These are phyloP conservation scores for Megacollybia marginata DNA, from an alignment of 768 basidiomycete species.

Conservation along the genomic window DNA sequence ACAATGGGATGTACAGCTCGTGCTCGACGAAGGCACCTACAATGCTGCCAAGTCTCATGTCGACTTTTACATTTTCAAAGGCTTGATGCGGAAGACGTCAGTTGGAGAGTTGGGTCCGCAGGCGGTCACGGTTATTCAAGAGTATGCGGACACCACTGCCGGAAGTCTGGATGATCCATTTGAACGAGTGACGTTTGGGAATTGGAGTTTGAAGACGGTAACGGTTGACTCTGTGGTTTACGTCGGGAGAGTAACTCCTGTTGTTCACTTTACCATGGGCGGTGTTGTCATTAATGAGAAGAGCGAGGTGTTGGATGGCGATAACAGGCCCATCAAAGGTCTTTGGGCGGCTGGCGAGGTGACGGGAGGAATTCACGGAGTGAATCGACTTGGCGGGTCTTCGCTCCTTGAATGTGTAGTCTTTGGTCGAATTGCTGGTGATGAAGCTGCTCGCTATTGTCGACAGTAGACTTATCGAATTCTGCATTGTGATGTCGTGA, in stretches of 20 bases:
- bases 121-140: too few relatives aligned
- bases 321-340: slow-evolving; percentile 10
- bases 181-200: too few relatives aligned
- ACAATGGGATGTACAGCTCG: slow-evolving; percentile 4
- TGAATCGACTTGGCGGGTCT: slow-evolving; percentile 19
- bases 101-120: too few relatives aligned
- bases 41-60: slow-evolving; percentile 15
- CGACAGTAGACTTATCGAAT: neutral
- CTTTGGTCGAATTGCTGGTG: slow-evolving; percentile 19
- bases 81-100: slow-evolving; percentile 14
- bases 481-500: too few relatives aligned
- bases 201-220: too few relatives aligned
- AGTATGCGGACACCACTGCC: slow-evolving; percentile 3
- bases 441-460: slow-evolving; percentile 5
- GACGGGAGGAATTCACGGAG: slow-evolving; percentile 21
- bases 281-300: slow-evolving; percentile 14
- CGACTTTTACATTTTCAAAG: slow-evolving; percentile 19
- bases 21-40: slow-evolving; percentile 11
- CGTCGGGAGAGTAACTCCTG: slow-evolving; percentile 18
- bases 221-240: neutral
- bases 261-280: slow-evolving; percentile 23
- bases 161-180: slow-evolving; percentile 10
- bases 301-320: slow-evolving; percentile 12
- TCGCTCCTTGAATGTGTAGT: slow-evolving; percentile 21
- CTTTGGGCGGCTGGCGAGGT: slow-evolving; percentile 19